Evolutionary conservation across 2,329 filamentous ascomycete genomes (phyloP), one percentile per base, ranked within the genome.

Genomic region (Cercospora nicotianae): DNA sequence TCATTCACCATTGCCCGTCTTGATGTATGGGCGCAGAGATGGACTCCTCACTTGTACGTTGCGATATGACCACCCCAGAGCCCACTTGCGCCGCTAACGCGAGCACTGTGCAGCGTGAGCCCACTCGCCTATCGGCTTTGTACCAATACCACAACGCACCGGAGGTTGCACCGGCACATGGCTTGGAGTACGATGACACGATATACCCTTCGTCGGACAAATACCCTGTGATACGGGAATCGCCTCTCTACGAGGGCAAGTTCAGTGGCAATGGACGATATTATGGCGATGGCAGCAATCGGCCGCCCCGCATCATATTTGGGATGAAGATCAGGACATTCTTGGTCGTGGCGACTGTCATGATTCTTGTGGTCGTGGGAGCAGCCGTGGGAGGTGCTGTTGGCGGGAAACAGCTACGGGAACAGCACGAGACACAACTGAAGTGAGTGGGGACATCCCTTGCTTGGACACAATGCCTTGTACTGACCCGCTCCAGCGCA

Each of bases 131-230:
- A n/a, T 78, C 77, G 33, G 75, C 76, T 51, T 68, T 79, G 26
- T 79, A 79, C 69, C 77, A 79, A 73, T 79, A 79, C 69, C 78
- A 79, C 76, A 79, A 79, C 67, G 78, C 78, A 13, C 78, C 78
- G 30, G 78, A 79, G 69, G 77, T 79, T 61, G 76, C 77, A n/a
- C 78, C 78, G 8, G 77, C 77, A 28, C 76, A 79, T 65, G 78
- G 78, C 65, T 72, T 79, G 58, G 78, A 79, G 67, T 79, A 79
- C 75, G 78, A 79, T 64, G 77, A 79, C 72, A 76, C 71, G 39
- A 69, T 74, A 36, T 77, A 79, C 62, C 75, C 78, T 10, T 72
- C 70, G 33, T 79, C 78, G 30, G 78, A 79, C 74, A 79, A 79
- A 65, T 79, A 77, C 55, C 77, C 78, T 4, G 77, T 79, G 5